Percentiles rank a stretch among this genome's conserved stretches.
These are phyloP conservation scores for Colletotrichum eremochloae DNA, from an alignment of 2,329 filamentous ascomycete genomes.

Conservation along the genomic window DNA sequence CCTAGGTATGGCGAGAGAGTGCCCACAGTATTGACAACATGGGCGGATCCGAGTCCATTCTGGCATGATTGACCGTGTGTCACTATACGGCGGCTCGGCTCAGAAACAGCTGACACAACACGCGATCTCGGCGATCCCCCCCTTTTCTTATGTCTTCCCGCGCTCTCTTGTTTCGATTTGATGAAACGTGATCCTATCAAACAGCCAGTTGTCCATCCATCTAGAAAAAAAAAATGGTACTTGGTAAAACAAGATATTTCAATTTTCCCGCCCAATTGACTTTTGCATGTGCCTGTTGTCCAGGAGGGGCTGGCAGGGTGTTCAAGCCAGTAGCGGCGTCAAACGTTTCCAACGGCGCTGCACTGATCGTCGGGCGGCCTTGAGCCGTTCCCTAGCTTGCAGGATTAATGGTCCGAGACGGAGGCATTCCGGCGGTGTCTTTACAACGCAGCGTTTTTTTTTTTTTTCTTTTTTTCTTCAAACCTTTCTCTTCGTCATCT, in stretches of 20 bases:
- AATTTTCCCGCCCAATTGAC: no score
- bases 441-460: background rate
- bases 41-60: constrained; percentile 3
- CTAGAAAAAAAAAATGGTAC: background rate
- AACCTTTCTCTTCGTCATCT: background rate
- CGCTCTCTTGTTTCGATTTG: background rate
- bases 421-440: constrained; percentile 6
- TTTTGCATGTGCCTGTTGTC: background rate
- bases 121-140: constrained; percentile 5
- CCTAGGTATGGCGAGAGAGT: background rate
- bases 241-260: no score
- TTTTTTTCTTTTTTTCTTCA: background rate
- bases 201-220: background rate
- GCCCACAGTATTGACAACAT: constrained; percentile 3
- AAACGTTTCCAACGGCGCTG: constrained; percentile 1
- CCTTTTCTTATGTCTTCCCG: background rate
- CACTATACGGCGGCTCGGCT: background rate
- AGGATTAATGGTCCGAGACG: background rate
- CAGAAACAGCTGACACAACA: constrained; percentile 37
- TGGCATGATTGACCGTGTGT: constrained; percentile 26
- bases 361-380: constrained; percentile 28
- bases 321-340: background rate
- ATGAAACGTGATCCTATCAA: background rate
- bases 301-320: background rate
- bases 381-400: background rate